A percentile compares a stretch with the other conserved stretches of the same genome.
Evolutionary conservation across 1,284 basidiomycete species (phyloP).

Genomic region (Termitomyces sp.): DNA sequence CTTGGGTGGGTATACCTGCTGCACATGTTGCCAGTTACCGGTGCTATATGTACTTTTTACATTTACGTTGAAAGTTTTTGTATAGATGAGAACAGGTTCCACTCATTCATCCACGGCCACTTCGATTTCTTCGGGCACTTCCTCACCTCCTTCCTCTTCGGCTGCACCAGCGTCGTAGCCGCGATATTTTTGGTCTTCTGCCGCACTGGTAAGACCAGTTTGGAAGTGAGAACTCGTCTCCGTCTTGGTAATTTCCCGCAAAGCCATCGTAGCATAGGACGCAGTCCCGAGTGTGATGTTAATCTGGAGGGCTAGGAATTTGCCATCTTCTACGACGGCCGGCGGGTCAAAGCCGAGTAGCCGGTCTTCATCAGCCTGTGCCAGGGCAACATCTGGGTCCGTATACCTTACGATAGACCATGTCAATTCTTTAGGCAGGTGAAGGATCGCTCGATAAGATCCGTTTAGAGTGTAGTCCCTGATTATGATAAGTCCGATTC

Average conservation of each 20-base stretch:
- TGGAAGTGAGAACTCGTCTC: constrained; percentile 90
- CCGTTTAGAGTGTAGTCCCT: constrained; percentile 92
- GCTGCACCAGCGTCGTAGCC: constrained; percentile 35
- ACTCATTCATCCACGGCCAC: constrained; percentile 5
- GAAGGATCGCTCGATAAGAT: constrained; percentile 89
- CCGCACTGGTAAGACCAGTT: constrained; percentile 69
- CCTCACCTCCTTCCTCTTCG: constrained; percentile 22
- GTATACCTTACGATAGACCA: constrained; percentile 88
- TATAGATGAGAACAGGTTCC: background rate
- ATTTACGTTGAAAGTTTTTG: background rate
- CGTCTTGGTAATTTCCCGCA: constrained; percentile 89
- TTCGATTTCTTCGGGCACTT: constrained; percentile 3
- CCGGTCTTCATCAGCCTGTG: constrained; percentile 92
- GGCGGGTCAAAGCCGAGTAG: constrained; percentile 78
- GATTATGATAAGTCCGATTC: constrained; percentile 8
- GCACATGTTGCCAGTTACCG: background rate
- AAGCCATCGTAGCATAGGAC: constrained; percentile 93
- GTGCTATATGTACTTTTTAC: background rate
- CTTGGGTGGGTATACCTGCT: background rate
- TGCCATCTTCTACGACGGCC: constrained; percentile 59
- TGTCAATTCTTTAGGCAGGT: constrained; percentile 74
- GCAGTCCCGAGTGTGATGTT: constrained; percentile 77
- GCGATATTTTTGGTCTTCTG: constrained; percentile 80
- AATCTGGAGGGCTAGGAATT: constrained; percentile 83
- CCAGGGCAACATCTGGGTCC: constrained; percentile 86